Conservation (phyloP, 169 alveolate species). For the Plasmodium cynomolgi region DNA sequence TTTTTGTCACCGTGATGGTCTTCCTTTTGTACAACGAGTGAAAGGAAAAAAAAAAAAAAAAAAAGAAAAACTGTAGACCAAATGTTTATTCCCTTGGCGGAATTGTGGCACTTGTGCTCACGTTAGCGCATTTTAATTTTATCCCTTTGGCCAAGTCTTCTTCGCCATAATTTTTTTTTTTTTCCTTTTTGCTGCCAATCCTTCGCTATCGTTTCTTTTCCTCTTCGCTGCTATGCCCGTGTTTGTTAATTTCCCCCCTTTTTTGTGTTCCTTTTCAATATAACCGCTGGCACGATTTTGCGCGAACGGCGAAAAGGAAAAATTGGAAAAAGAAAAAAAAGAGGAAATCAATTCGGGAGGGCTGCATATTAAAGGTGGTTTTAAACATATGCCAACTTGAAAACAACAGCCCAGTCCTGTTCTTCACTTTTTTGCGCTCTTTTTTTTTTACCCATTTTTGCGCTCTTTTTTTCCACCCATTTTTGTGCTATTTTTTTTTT, state of each 20-base stretch:
- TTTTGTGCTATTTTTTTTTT: background rate
- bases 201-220: background rate
- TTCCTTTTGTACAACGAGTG: slow-evolving; percentile 67
- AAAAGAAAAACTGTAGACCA: background rate
- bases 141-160: background rate
- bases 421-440: slow-evolving; percentile 9
- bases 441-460: background rate
- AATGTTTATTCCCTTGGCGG: background rate
- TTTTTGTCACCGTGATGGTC: slow-evolving; percentile 72
- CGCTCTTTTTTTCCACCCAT: too few relatives aligned
- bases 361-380: background rate
- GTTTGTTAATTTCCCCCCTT: background rate
- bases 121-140: background rate
- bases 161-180: slow-evolving; percentile 1
- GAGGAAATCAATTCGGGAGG: background rate
- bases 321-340: background rate
- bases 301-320: background rate
- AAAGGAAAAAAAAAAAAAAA: background rate
- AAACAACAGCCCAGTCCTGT: background rate
- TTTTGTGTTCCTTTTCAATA: background rate
- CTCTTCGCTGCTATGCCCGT: background rate
- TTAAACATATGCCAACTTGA: background rate
- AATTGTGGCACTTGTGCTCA: background rate
- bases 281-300: background rate
- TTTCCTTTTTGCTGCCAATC: background rate